phyloP scores from a whole-genome alignment of 768 basidiomycete species.

The Leucocoprinus sp. region DNA sequence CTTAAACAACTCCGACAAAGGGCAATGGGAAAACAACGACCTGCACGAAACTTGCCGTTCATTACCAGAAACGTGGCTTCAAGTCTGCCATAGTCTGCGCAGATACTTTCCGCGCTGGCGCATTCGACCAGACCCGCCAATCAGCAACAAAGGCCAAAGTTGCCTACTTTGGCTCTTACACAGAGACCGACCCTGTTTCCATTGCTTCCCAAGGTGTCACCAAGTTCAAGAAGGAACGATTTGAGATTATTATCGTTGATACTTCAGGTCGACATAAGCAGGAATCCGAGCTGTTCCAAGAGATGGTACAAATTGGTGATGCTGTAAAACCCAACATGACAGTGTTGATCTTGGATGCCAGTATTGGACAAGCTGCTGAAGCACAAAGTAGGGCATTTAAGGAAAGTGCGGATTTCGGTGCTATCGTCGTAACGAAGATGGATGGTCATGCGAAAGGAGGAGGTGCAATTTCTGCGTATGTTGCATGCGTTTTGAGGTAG shows the following conservation, averaged over 20 bases:
- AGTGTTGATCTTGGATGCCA: slow-evolving; percentile 90
- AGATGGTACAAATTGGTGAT: slow-evolving; percentile 95
- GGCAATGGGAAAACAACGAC: slow-evolving; percentile 99
- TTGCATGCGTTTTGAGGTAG: slow-evolving; percentile 12
- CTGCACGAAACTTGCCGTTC: slow-evolving; percentile 96
- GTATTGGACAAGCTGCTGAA: slow-evolving; percentile 98
- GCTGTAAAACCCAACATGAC: slow-evolving; percentile 97
- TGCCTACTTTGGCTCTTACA: slow-evolving; percentile 98
- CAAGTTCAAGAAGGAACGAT: slow-evolving; percentile 97
- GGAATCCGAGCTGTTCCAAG: slow-evolving; percentile 91
- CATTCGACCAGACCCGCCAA: slow-evolving; percentile 98
- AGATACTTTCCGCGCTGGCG: slow-evolving; percentile 98
- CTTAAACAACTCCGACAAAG: slow-evolving; percentile 29
- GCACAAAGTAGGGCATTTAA: slow-evolving; percentile 96
- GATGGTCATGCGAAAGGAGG: slow-evolving; percentile 99
- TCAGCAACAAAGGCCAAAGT: slow-evolving; percentile 98
- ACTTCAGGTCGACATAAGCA: slow-evolving; percentile 97
- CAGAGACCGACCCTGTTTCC: slow-evolving; percentile 94
- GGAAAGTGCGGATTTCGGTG: slow-evolving; percentile 94
- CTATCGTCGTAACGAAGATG: slow-evolving; percentile 99
- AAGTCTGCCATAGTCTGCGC: slow-evolving; percentile 97
- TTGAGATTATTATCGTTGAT: slow-evolving; percentile 98
- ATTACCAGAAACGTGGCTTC: slow-evolving; percentile 95
- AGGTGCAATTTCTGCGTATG: slow-evolving; percentile 97
- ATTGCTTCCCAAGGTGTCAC: slow-evolving; percentile 92